phyloP scores from a whole-genome alignment of 306 rosid species.

The Amphicarpaea edgeworthii region DNA sequence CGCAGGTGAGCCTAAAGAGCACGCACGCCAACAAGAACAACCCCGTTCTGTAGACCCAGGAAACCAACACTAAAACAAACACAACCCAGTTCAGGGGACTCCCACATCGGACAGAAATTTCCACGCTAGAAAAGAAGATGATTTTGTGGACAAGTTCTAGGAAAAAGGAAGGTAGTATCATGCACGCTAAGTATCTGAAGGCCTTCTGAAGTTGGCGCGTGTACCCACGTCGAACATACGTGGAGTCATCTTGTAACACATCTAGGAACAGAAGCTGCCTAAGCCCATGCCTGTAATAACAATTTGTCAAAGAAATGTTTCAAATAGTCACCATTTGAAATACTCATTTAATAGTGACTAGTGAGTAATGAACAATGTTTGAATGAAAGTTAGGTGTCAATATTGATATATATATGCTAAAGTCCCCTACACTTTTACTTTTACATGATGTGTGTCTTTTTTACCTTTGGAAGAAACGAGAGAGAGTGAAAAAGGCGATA shows the following conservation, averaged over 20 bases:
- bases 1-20: conserved; percentile 71
- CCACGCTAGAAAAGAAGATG: conserved; percentile 59
- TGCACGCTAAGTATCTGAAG: conserved; percentile 60
- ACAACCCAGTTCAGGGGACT: conserved; percentile 54
- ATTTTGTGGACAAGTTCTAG: conserved; percentile 68
- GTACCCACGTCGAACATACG: conserved; percentile 59
- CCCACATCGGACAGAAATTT: conserved; percentile 48
- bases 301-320: background rate
- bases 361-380: no score
- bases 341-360: no score
- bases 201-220: conserved; percentile 63
- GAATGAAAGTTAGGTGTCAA: background rate
- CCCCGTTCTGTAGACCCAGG: conserved; percentile 78
- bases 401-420: background rate
- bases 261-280: conserved; percentile 71
- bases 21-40: conserved; percentile 75
- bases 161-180: conserved; percentile 67
- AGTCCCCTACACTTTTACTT: background rate
- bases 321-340: no score
- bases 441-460: background rate
- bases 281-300: conserved; percentile 52
- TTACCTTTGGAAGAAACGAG: conserved; percentile 70
- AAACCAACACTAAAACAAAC: conserved; percentile 54
- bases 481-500: conserved; percentile 71
- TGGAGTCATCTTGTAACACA: conserved; percentile 55